Conservation (phyloP, 2,329 filamentous ascomycete genomes). For the Calycina herbarum region DNA sequence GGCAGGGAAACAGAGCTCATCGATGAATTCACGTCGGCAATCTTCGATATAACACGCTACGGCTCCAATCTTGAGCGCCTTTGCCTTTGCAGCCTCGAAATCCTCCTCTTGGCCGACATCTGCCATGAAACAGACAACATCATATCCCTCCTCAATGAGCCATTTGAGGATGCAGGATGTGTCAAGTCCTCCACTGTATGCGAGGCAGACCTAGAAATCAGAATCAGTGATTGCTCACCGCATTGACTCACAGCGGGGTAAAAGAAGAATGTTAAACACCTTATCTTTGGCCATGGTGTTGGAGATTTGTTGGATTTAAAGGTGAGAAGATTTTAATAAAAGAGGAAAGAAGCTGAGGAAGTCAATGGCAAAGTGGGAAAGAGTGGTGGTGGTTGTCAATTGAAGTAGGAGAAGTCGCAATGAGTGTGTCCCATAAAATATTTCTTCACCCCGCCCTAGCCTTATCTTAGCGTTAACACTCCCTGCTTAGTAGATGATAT, state of each 20-base stretch:
- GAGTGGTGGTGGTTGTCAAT: slow-evolving; percentile 9
- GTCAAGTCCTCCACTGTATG: slow-evolving; percentile 47
- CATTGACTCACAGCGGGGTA: slow-evolving; percentile 7
- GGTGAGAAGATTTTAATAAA: neutral
- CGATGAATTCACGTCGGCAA: slow-evolving; percentile 73
- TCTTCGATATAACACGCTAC: slow-evolving; percentile 51
- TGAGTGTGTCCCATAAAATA: slow-evolving; percentile 8
- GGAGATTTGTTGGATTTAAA: slow-evolving; percentile 4
- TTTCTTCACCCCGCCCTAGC: slow-evolving; percentile 9
- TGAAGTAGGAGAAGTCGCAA: slow-evolving; percentile 1
- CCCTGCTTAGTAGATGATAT: neutral
- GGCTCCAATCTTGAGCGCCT: slow-evolving; percentile 55
- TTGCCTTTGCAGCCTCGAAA: slow-evolving; percentile 69
- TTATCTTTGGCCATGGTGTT: slow-evolving; percentile 18
- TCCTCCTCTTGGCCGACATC: slow-evolving; percentile 77
- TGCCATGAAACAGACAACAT: slow-evolving; percentile 55
- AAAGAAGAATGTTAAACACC: slow-evolving; percentile 7
- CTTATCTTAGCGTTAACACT: slow-evolving; percentile 16
- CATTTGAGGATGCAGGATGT: slow-evolving; percentile 47
- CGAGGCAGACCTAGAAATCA: slow-evolving; percentile 41
- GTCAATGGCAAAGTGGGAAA: neutral
- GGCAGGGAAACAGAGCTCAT: slow-evolving; percentile 72
- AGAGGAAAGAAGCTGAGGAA: neutral
- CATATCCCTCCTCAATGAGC: slow-evolving; percentile 52
- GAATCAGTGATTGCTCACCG: slow-evolving; percentile 13